Evolutionary conservation across 208 protist genomes (phyloP).

Genomic region (Leishmania turanica): DNA sequence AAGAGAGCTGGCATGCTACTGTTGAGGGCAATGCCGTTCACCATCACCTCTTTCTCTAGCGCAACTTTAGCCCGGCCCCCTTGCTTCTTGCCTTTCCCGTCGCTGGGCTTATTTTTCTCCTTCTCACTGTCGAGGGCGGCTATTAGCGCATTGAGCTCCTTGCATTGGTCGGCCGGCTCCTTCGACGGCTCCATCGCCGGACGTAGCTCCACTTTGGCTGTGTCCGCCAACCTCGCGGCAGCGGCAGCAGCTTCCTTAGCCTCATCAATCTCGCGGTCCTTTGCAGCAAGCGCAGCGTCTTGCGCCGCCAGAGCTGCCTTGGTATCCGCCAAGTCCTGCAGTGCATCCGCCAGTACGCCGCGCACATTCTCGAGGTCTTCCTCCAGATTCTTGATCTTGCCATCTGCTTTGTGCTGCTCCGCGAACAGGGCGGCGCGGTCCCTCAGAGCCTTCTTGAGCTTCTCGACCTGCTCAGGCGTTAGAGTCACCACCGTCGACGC

Average conservation of each 20-base stretch:
- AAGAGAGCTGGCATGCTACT: slow-evolving; percentile 13
- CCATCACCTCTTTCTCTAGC: slow-evolving; percentile 13
- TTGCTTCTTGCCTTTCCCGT: slow-evolving; percentile 9
- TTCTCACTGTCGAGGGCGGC: neutral
- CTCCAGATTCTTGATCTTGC: slow-evolving; percentile 26
- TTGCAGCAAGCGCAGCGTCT: slow-evolving; percentile 14
- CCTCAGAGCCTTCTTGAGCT: slow-evolving; percentile 33
- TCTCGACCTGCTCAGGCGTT: slow-evolving; percentile 36
- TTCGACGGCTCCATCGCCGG: slow-evolving; percentile 3
- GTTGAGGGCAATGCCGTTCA: slow-evolving; percentile 3
- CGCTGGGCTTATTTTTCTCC: neutral
- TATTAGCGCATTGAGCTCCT: neutral
- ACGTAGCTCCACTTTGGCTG: neutral
- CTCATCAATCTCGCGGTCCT: slow-evolving; percentile 23
- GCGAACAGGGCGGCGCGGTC: slow-evolving; percentile 25
- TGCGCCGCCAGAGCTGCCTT: slow-evolving; percentile 28
- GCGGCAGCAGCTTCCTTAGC: slow-evolving; percentile 3
- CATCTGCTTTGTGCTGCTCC: slow-evolving; percentile 32
- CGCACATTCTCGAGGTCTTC: slow-evolving; percentile 35
- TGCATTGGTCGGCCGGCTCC: slow-evolving; percentile 6
- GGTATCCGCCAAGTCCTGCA: slow-evolving; percentile 28
- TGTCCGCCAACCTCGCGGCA: neutral
- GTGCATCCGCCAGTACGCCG: slow-evolving; percentile 28
- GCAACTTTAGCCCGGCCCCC: neutral
- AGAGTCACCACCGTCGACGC: slow-evolving; percentile 38